Evolutionary conservation across 2,329 filamentous ascomycete genomes (phyloP).

Genomic region (Cordyceps farinosa): DNA sequence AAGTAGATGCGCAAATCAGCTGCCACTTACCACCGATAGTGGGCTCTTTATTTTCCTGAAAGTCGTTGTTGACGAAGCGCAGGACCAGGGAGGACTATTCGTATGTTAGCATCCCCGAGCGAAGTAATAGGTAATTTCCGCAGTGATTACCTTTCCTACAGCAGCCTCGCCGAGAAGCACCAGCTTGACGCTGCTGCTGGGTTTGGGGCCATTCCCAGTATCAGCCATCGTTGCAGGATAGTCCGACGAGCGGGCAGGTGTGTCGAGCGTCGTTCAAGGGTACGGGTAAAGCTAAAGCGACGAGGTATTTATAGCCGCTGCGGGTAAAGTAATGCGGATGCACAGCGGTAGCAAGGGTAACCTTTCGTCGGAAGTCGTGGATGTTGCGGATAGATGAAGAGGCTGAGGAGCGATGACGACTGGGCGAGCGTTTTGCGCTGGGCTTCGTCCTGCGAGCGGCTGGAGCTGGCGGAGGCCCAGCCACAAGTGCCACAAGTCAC

Average conservation of each 20-base stretch:
- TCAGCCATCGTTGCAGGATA: constrained; percentile 34
- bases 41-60: constrained; percentile 99
- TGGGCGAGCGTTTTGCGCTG: constrained; percentile 14
- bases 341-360: not conserved
- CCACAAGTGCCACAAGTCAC: constrained; percentile 12
- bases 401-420: constrained; percentile 21
- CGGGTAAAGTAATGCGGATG: not conserved
- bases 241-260: constrained; percentile 6
- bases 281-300: not conserved
- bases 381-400: constrained; percentile 20
- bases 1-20: not conserved
- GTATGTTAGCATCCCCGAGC: constrained; percentile 21
- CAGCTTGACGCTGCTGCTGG: constrained; percentile 99
- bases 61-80: constrained; percentile 99
- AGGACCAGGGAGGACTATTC: constrained; percentile 88
- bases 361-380: not conserved
- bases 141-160: constrained; percentile 85
- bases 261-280: not conserved
- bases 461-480: constrained; percentile 8
- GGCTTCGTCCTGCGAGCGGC: constrained; percentile 10
- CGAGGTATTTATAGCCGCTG: not conserved
- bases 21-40: constrained; percentile 82
- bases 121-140: not conserved
- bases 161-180: constrained; percentile 96
- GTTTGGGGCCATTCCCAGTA: constrained; percentile 70